Conservation (phyloP, 2,329 filamentous ascomycete genomes). For the Beauveria pseudobassiana region DNA sequence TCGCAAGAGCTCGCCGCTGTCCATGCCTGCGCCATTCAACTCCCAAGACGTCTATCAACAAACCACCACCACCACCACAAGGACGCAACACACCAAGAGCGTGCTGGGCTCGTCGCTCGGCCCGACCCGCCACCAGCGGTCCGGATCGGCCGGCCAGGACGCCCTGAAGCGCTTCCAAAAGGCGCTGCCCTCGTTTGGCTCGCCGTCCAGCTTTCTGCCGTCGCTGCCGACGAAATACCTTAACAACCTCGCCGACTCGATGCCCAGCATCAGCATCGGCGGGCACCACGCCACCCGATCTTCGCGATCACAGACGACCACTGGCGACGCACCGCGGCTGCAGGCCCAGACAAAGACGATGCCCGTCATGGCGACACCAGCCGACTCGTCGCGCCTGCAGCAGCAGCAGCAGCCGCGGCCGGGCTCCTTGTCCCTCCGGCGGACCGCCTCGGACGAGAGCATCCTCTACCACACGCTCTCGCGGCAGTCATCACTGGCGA, state of each 20-base stretch:
- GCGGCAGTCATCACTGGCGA: constrained; percentile 73
- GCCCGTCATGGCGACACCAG: background rate
- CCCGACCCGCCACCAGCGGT: constrained; percentile 39
- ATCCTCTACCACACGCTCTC: constrained; percentile 70
- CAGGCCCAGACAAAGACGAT: background rate
- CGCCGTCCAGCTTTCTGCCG: constrained; percentile 25
- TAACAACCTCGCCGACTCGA: constrained; percentile 12
- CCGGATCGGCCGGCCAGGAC: constrained; percentile 49
- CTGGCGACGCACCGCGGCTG: background rate
- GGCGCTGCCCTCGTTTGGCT: constrained; percentile 44
- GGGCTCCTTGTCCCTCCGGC: constrained; percentile 19
- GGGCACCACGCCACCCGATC: constrained; percentile 7
- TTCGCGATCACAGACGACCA: too few species aligned
- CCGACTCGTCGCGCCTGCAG: background rate
- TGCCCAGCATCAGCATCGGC: constrained; percentile 15
- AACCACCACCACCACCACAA: background rate
- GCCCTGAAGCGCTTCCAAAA: constrained; percentile 50
- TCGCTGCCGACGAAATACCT: constrained; percentile 30
- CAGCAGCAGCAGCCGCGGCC: constrained; percentile 13
- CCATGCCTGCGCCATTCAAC: constrained; percentile 13
- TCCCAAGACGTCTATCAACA: background rate
- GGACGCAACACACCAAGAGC: constrained; percentile 19
- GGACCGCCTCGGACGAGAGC: constrained; percentile 56
- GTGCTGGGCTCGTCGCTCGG: constrained; percentile 39
- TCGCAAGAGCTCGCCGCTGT: background rate